Base-by-base conservation (phyloP, 192 early-diverging fungal genomes). In the Ambispora gerdemannii region DNA sequence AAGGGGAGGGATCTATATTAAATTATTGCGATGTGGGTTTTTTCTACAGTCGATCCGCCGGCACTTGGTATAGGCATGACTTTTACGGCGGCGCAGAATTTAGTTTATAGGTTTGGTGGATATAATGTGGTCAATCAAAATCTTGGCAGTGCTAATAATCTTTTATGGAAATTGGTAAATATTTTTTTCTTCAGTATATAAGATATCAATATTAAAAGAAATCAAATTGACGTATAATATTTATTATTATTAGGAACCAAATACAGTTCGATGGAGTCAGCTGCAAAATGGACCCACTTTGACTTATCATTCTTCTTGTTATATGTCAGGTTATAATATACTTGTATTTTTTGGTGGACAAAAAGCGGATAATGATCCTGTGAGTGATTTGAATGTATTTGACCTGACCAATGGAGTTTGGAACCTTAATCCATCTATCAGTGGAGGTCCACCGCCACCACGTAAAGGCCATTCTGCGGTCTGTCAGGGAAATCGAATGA, bases 401-500 rank as follows among this genome's bases (percentile, higher is more conserved):
- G 15, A 43, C 15, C 6, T 43, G 15, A 6, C 6, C 6, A 43
- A 15, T 43, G 15, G 15, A 43, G 6, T 15, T 43, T 43, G 38
- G 38, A 43, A 43, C 7, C 15, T 43, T 10, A 15, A 43, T 43
- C 7, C 15, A 10, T 15, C 6, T 10, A 43, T 15, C 15, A 10
- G 7, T 43, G 38, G 38, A 43, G 38, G 38, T 10, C 15, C 38
- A 6, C 38, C 38, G 6, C 38, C 38, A 10, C 38, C 85, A 50
- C 81, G 90, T 10, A 75, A 84, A 19, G 59, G 86, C 58, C 90
- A 90, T 36, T 82, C 89, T 0, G 86, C 90, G 2, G 85, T 86
- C 1, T 92, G 90, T 70, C 51, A 85, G 10, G 65, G 84, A 25
- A 79, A 89, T 63, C 82, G 80, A 24, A 89, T 90, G 86, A 82